These are phyloP conservation scores for Niveomyces coronatus DNA, from an alignment of 2,329 filamentous ascomycete genomes.

Conservation along the genomic window DNA sequence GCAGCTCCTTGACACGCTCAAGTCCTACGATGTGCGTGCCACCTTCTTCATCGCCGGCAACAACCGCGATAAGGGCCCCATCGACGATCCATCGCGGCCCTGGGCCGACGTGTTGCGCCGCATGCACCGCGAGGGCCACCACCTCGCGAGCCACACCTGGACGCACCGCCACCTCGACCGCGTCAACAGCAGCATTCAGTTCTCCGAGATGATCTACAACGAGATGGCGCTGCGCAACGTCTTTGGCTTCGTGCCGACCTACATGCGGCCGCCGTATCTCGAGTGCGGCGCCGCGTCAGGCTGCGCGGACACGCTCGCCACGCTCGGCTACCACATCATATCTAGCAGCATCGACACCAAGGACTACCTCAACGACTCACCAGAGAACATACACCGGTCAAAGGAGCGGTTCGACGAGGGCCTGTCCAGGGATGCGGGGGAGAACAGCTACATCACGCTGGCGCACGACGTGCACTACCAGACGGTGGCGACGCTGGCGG, in stretches of 20 bases:
- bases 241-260: constrained; percentile 30
- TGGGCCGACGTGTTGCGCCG: constrained; percentile 29
- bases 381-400: constrained; percentile 37
- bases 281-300: constrained; percentile 31
- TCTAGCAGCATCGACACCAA: constrained; percentile 51
- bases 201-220: constrained; percentile 31
- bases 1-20: constrained; percentile 29
- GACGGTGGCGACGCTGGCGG: constrained; percentile 31
- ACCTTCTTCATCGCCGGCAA: constrained; percentile 35
- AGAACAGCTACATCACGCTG: constrained; percentile 38
- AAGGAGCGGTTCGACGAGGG: constrained; percentile 27
- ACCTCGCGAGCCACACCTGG: constrained; percentile 38
- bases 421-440: constrained; percentile 22
- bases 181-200: constrained; percentile 23
- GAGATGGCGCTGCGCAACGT: constrained; percentile 34
- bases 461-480: constrained; percentile 41
- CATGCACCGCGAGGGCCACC: constrained; percentile 33
- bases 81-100: constrained; percentile 25
- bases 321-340: constrained; percentile 44
- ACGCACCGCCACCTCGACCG: constrained; percentile 33
- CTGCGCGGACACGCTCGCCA: constrained; percentile 25
- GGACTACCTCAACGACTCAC: constrained; percentile 44
- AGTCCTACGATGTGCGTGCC: constrained; percentile 21
- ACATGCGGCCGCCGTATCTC: constrained; percentile 36
- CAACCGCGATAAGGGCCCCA: constrained; percentile 29